Evolutionary conservation across 768 basidiomycete species (phyloP).

Genomic region (Collybia mongolica): DNA sequence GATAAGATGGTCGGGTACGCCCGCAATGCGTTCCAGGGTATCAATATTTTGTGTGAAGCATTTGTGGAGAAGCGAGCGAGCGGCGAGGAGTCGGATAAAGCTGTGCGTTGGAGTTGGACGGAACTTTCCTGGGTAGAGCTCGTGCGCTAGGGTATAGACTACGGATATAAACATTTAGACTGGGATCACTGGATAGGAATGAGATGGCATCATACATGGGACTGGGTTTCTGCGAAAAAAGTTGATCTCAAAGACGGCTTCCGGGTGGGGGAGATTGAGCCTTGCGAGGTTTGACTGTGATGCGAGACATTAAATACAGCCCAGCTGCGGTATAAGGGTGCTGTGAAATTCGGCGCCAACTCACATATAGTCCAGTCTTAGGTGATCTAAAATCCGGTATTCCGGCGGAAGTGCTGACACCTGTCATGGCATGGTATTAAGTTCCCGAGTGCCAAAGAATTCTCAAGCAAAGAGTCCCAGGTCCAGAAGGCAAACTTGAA

Average conservation of each 20-base stretch:
- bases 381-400: slow-evolving; percentile 92
- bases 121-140: slow-evolving; percentile 89
- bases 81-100: slow-evolving; percentile 80
- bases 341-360: slow-evolving; percentile 11
- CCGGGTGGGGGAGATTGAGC: slow-evolving; percentile 84
- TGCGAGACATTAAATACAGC: neutral
- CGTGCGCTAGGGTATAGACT: slow-evolving; percentile 92
- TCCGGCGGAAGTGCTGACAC: slow-evolving; percentile 77
- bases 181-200: neutral
- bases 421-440: slow-evolving; percentile 26
- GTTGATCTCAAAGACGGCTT: slow-evolving; percentile 91
- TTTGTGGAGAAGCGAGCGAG: slow-evolving; percentile 64
- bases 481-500: neutral
- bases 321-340: neutral
- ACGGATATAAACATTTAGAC: neutral
- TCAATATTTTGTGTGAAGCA: slow-evolving; percentile 95
- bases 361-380: slow-evolving; percentile 70
- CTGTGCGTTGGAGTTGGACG: slow-evolving; percentile 89
- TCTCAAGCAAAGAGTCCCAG: slow-evolving; percentile 1
- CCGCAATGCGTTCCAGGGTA: slow-evolving; percentile 84
- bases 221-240: slow-evolving; percentile 81
- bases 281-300: slow-evolving; percentile 72
- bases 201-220: slow-evolving; percentile 55
- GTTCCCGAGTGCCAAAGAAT: no score
- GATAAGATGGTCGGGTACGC: slow-evolving; percentile 69